Evolutionary conservation across 257 asterid species (phyloP), one percentile per base, ranked within the genome.

Genomic region (Przewalskia tangutica): DNA sequence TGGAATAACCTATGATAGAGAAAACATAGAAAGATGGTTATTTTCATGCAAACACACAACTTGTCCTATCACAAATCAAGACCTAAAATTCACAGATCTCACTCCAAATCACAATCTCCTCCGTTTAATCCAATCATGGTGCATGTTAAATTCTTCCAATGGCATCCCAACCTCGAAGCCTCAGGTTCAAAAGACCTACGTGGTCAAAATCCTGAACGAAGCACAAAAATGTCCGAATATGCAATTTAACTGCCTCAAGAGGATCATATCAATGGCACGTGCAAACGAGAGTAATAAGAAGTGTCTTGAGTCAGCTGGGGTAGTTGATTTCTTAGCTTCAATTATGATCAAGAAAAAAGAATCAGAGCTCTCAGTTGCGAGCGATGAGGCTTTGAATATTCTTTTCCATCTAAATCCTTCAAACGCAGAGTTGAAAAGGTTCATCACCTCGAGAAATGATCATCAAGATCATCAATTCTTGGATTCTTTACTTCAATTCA

Each of bases 1-100:
- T 4, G 98, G 98, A 2, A 93, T 95, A 23, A 90, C 98, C 0
- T 94, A 93, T 82, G 97, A 94, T 84, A n/a, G 98, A 5, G 84
- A 83, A 59, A 86, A 51, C 88, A 93, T 94, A 23, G 92, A 91
- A 16, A 94, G 84, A 82, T 94, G 97, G 98, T 17, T 94, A 27
- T 89, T 82, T 27, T 82, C 92, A 1, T 62, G 84, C 88, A 88
- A 83, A 50, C 91, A 84, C 68, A 51, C 42, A n/a, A 85, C 83
- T 1, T 92, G 98, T 71, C 97, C 97, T 0, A 84, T 88, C 82
- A 92, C 98, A 3, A 94, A 91, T 42, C 95, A 87, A 46, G 82
- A 82, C 6, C 51, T 93, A 13, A 3, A 3, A 7, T 64, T 54
- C 83, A 82, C 81, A 4, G 92, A 88, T 77, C 90, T 94, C 32